Evolutionary conservation across 1,139 yeast species (phyloP).

Genomic region (Pichia kudriavzevii): DNA sequence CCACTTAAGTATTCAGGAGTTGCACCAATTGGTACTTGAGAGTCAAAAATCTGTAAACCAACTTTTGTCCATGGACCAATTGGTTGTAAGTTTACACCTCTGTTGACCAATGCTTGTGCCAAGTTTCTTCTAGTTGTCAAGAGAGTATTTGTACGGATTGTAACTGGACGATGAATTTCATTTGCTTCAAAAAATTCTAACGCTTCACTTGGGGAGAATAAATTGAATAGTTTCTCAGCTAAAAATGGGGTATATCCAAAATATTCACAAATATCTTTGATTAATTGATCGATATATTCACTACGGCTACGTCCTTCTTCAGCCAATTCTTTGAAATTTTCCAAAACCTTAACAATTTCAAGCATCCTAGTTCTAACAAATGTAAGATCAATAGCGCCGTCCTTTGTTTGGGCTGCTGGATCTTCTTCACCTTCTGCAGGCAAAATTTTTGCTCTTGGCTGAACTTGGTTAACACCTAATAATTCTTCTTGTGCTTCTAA

Average conservation of each 20-base stretch:
- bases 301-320: slow-evolving; percentile 83
- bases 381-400: slow-evolving; percentile 66
- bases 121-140: slow-evolving; percentile 92
- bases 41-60: slow-evolving; percentile 92
- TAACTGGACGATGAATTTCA: slow-evolving; percentile 92
- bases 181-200: slow-evolving; percentile 98
- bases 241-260: slow-evolving; percentile 94
- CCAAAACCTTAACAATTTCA: slow-evolving; percentile 92
- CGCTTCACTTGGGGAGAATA: slow-evolving; percentile 93
- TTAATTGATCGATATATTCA: slow-evolving; percentile 68
- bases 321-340: slow-evolving; percentile 75
- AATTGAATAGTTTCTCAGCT: slow-evolving; percentile 86
- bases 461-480: slow-evolving; percentile 48
- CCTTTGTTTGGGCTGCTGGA: slow-evolving; percentile 38
- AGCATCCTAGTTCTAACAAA: slow-evolving; percentile 88
- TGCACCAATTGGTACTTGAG: slow-evolving; percentile 98
- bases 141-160: slow-evolving; percentile 92
- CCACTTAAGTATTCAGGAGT: slow-evolving; percentile 99
- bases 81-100: slow-evolving; percentile 96
- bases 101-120: slow-evolving; percentile 88
- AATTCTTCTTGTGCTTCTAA: slow-evolving; percentile 74
- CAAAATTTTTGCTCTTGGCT: slow-evolving; percentile 65
- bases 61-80: slow-evolving; percentile 98
- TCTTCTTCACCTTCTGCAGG: slow-evolving; percentile 54
- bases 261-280: slow-evolving; percentile 83